Conservation (phyloP, 495 filamentous ascomycete genomes). For the Beverwykella pulmonaria region DNA sequence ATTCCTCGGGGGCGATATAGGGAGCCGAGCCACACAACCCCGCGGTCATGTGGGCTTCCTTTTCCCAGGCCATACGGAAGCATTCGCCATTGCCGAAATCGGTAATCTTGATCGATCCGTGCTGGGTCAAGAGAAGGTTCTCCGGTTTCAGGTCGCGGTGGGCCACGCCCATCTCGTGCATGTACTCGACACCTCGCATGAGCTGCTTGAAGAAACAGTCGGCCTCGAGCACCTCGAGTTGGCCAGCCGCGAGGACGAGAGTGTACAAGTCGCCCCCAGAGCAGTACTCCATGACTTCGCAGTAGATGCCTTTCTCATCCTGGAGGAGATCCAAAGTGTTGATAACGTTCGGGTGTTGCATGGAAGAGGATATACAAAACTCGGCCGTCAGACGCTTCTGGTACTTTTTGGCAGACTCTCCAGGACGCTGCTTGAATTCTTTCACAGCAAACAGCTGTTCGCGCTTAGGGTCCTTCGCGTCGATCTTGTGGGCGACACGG, state of each 20-base stretch:
- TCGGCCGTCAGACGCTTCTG: constrained; percentile 98
- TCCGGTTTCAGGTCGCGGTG: constrained; percentile 98
- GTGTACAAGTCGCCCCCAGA: constrained; percentile 97
- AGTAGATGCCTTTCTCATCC: constrained; percentile 97
- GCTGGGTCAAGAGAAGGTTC: constrained; percentile 90
- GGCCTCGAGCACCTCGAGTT: constrained; percentile 89
- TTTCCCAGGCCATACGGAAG: constrained; percentile 99
- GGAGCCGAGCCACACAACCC: constrained; percentile 95
- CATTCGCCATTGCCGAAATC: constrained; percentile 99
- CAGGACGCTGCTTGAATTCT: constrained; percentile 91
- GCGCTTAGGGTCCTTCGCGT: constrained; percentile 72
- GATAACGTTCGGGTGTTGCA: constrained; percentile 97
- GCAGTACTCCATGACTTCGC: constrained; percentile 99
- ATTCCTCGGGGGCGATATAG: constrained; percentile 98
- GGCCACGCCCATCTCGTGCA: constrained; percentile 99
- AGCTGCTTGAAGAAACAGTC: constrained; percentile 99
- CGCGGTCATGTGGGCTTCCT: constrained; percentile 95
- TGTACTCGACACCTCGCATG: constrained; percentile 98
- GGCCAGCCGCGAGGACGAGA: constrained; percentile 85
- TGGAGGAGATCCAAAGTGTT: constrained; percentile 94
- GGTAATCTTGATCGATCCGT: constrained; percentile 95
- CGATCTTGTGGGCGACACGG: constrained; percentile 94
- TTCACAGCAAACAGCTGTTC: constrained; percentile 98
- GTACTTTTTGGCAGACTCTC: constrained; percentile 94
- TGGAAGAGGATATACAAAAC: constrained; percentile 96